These are phyloP conservation scores for Hawksworthiomyces lignivorus DNA, from an alignment of 2,329 filamentous ascomycete genomes.

Conservation along the genomic window DNA sequence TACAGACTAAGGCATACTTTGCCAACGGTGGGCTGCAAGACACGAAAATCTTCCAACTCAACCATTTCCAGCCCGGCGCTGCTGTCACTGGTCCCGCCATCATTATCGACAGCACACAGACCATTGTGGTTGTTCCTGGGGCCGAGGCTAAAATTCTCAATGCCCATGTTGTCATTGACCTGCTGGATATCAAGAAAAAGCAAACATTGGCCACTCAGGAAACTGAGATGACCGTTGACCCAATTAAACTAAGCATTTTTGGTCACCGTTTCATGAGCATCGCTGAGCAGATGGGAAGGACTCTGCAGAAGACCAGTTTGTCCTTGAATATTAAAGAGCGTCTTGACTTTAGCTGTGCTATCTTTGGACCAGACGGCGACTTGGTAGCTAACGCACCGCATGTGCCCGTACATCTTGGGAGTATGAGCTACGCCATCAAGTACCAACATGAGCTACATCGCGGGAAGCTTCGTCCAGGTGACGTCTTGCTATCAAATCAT, in stretches of 20 bases:
- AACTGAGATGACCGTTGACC: conserved; percentile 50
- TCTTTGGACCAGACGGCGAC: conserved; percentile 68
- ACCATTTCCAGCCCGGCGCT: conserved; percentile 63
- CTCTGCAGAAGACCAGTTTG: conserved; percentile 72
- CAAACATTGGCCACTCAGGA: conserved; percentile 24
- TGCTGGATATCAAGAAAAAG: conserved; percentile 36
- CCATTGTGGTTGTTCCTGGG: conserved; percentile 77
- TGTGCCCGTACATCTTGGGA: conserved; percentile 70
- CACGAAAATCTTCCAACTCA: conserved; percentile 75
- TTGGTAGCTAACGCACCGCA: conserved; percentile 77
- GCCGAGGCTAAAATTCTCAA: conserved; percentile 69
- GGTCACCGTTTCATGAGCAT: conserved; percentile 80
- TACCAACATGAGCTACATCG: conserved; percentile 74
- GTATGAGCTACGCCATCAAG: conserved; percentile 73
- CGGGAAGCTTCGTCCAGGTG: conserved; percentile 67
- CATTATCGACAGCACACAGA: conserved; percentile 80
- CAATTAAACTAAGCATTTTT: conserved; percentile 71
- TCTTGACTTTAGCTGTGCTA: conserved; percentile 73
- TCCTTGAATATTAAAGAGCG: conserved; percentile 78
- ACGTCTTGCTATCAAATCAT: conserved; percentile 77
- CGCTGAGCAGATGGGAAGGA: conserved; percentile 75
- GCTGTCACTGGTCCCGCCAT: conserved; percentile 73
- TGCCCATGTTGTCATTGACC: conserved; percentile 83
- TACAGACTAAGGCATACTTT: conserved; percentile 69
- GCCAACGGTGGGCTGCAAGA: conserved; percentile 63